Base-by-base conservation (phyloP, 352 stramenopile species). In the Phytophthora cryptogea region DNA sequence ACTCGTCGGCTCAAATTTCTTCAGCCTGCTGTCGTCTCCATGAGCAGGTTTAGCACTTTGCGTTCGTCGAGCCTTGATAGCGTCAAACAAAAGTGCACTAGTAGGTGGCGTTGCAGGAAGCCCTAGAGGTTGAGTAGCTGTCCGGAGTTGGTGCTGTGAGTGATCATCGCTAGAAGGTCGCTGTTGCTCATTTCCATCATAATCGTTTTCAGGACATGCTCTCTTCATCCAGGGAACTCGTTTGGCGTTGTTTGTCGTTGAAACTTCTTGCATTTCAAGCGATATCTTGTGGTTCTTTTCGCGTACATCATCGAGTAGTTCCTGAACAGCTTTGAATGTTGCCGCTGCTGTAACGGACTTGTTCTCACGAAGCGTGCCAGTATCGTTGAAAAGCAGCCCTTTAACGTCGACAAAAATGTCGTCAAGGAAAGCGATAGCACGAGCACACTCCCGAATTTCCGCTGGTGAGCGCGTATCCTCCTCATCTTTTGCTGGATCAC, bases 61-160 rank as follows among this genome's bases (percentile, higher is more conserved):
- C 32, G 78, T 80, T 23, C 71, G 67, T 26, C 72, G 61, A 31
- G 65, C 55, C 27, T 70, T 69, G 39, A 86, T 86, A 30, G 76
- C 74, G 32, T 78, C 68, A 58, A 86, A 84, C 13, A 85, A 57
- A 28, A 65, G 48, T 5, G 72, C 61, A 42, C 75, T 85, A 11
- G 66, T 75, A 0, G 69, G 45, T 0, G 66, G 48, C 37, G 47
- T 48, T 2, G 40, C 37, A 13, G 57, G 35, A 5, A 36, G 5
- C 8, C 16, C 8, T 44, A 8, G 39, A 27, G 32, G n/a, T 20
- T 40, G 33, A 28, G 17, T 36, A n/a, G 33, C 30, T 16, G 20
- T 30, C 5, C 33, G 33, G 33, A 16, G 33, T 5, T 11, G 33
- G 16, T 27, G 17, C 2, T 32, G 28, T 17, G 14, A 48, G 27